Base-by-base conservation (phyloP, 2,329 filamentous ascomycete species). In the Fusarium euwallaceae region DNA sequence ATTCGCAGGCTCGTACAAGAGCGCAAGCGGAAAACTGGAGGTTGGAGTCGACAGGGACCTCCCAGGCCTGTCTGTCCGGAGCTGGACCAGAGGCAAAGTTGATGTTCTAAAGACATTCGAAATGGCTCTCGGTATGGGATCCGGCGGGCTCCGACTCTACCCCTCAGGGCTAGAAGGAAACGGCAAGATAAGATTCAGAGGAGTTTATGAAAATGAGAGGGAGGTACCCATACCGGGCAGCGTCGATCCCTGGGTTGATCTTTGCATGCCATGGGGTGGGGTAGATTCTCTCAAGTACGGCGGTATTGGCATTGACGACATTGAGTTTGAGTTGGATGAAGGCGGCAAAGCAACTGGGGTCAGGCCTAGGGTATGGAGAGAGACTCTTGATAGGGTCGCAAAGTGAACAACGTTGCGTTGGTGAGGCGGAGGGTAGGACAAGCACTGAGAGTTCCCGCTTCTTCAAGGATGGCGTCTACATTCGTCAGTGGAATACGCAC, bases 251-350 rank as follows among this genome's bases (percentile, higher is more conserved):
- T 59, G 53, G 53, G 39, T 16, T 48, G 53, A 65, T 34, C 51
- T 64, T 14, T 64, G 62, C 51, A 11, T 17, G 37, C 29, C 37
- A 1, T 65, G 63, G 63, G 53, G 53, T 10, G 37, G 39, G 14
- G 63, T 60, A 17, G 63, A 65, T 27, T 17, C 53, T 6, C 14
- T 60, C 16, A 65, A 59, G 53, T 65, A 65, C 11, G 63, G 53
- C 11, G 29, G 36, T 4, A 60, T 65, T 36, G 63, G 37, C 29
- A 51, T 65, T 39, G 63, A 65, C 11, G 63, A 65, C 32, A 60
- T 65, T 27, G 37, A 48, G 63, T 59, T 65, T 45, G 27, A 65
- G n/a, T 12, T 60, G 20, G 63, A 65, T 48, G 4, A 6, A 6
- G 10, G 20, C 8, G 63, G 39, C 1, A 60, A 37, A 5, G 63